phyloP scores from a whole-genome alignment of 129 eudicot species.

The Helianthus tuberosus region DNA sequence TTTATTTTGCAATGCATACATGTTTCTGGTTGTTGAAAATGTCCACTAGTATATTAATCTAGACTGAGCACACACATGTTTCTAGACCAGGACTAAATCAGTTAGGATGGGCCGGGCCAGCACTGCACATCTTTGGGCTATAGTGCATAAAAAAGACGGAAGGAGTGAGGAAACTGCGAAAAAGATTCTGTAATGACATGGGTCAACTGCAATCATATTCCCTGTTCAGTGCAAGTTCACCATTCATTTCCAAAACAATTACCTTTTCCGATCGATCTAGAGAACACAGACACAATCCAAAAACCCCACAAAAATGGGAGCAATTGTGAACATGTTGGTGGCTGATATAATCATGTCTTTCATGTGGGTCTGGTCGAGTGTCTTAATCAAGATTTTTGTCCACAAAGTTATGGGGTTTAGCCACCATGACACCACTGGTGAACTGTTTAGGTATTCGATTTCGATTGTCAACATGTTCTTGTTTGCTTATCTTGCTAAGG shows the following conservation, averaged over 20 bases:
- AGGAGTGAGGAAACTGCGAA: background rate
- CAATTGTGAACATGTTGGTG: conserved; percentile 32
- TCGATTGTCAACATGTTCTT: conserved; percentile 69
- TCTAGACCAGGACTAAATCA: too few species aligned
- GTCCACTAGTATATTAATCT: too few species aligned
- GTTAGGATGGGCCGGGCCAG: too few species aligned
- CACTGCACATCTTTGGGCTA: too few species aligned
- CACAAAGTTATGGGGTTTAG: conserved; percentile 46
- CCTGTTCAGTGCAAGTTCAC: background rate
- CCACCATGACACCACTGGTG: conserved; percentile 41
- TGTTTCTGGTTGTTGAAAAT: too few species aligned
- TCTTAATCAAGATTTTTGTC: conserved; percentile 56
- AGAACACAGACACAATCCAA: background rate
- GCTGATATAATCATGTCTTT: conserved; percentile 65
- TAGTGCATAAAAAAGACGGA: background rate
- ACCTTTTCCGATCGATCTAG: background rate
- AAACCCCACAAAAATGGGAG: conserved; percentile 26
- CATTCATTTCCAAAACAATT: conserved; percentile 1
- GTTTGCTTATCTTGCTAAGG: conserved; percentile 57
- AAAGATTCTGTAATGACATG: conserved; percentile 15
- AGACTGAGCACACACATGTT: too few species aligned
- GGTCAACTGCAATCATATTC: conserved; percentile 16
- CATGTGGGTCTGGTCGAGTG: conserved; percentile 95
- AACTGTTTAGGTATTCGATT: conserved; percentile 44
- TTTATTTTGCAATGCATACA: too few species aligned